Conservation (phyloP, 140 eudicot species). For the Erigeron philadelphicus region DNA sequence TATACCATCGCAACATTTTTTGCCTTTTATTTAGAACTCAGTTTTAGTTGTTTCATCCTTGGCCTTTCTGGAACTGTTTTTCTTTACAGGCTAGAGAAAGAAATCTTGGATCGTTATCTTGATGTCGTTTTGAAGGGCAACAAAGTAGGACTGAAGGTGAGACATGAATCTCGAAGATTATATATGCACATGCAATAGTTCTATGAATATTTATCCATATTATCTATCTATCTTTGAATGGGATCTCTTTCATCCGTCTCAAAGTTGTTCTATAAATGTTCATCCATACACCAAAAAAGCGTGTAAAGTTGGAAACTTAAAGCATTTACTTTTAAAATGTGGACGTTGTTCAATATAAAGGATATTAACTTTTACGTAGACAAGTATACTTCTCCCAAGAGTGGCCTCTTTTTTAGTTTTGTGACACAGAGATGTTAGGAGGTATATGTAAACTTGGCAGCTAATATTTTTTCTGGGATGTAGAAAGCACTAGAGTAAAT, state of each 20-base stretch:
- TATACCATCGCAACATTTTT: slow-evolving; percentile 15
- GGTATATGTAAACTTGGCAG: slow-evolving; percentile 11
- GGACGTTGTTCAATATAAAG: neutral
- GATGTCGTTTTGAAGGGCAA: slow-evolving; percentile 93
- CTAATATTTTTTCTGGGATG: neutral
- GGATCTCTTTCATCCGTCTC: neutral
- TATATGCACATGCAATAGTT: neutral
- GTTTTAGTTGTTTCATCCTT: neutral
- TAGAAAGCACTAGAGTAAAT: neutral
- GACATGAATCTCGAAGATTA: slow-evolving; percentile 6
- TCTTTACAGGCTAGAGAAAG: slow-evolving; percentile 75
- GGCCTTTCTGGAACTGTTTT: slow-evolving; percentile 14
- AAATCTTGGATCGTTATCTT: slow-evolving; percentile 90
- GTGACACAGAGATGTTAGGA: neutral
- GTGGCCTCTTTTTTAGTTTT: neutral
- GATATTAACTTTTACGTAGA: neutral
- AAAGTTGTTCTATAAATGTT: slow-evolving; percentile 5
- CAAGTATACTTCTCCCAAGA: neutral
- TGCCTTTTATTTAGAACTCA: neutral
- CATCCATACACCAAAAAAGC: neutral
- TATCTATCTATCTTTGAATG: slow-evolving; percentile 3
- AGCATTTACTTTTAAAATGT: neutral
- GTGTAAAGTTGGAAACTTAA: neutral
- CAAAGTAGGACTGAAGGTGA: slow-evolving; percentile 93
- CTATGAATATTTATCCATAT: neutral